These are phyloP conservation scores for Saccharum hybrid DNA, from an alignment of 202 grass and related monocot species.

Conservation along the genomic window DNA sequence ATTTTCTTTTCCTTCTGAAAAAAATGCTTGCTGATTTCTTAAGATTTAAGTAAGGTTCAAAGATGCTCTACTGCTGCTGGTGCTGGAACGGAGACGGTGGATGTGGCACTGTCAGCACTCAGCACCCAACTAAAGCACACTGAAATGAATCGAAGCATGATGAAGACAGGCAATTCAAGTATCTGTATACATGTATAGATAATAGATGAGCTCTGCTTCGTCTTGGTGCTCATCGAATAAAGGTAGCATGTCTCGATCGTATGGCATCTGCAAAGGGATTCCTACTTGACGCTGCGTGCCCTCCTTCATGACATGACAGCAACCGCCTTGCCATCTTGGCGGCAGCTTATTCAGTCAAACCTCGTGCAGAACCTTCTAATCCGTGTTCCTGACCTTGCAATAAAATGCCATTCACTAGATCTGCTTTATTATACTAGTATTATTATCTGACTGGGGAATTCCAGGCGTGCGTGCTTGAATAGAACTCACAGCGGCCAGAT, in stretches of 20 bases:
- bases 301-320: too few species aligned
- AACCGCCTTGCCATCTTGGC: slow-evolving; percentile 3
- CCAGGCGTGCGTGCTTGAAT: slow-evolving; percentile 4
- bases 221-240: neutral
- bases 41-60: neutral
- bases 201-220: neutral
- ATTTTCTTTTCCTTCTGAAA: neutral
- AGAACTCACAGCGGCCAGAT: neutral
- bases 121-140: neutral
- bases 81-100: neutral
- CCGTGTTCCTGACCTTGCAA: neutral
- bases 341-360: neutral
- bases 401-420: neutral
- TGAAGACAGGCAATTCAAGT: neutral
- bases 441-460: slow-evolving; percentile 1
- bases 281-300: neutral
- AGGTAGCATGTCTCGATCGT: neutral
- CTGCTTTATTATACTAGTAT: neutral
- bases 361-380: neutral
- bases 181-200: neutral
- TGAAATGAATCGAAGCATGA: neutral
- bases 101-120: neutral
- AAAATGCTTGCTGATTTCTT: neutral
- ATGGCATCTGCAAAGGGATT: neutral
- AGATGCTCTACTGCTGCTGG: neutral